Evolutionary conservation across 2,329 filamentous ascomycete species (phyloP).

Genomic region (Trichophyton rubrum): DNA sequence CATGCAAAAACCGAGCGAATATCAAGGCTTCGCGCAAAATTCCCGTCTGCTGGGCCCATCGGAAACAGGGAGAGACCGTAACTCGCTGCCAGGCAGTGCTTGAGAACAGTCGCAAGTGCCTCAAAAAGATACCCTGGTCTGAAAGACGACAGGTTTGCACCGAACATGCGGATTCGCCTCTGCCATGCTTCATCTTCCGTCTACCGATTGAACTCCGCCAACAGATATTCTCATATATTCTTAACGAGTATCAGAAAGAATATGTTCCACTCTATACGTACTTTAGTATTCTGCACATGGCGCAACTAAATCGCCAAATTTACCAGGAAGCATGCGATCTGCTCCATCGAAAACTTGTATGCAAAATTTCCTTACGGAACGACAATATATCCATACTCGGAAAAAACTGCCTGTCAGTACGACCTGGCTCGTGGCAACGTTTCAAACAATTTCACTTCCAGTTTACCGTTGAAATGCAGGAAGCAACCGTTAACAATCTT

Average conservation of each 20-base stretch:
- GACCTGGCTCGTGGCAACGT: neutral
- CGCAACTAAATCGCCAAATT: neutral
- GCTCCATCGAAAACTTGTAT: neutral
- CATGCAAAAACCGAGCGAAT: constrained; percentile 10
- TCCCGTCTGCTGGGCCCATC: neutral
- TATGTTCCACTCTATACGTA: neutral
- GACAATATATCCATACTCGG: neutral
- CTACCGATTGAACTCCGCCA: constrained; percentile 12
- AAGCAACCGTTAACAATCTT: neutral
- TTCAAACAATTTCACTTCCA: neutral
- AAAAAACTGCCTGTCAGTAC: neutral
- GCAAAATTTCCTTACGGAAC: neutral
- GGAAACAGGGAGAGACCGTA: constrained; percentile 5
- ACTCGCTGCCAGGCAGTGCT: constrained; percentile 10
- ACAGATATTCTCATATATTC: constrained; percentile 11
- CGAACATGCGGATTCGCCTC: constrained; percentile 7
- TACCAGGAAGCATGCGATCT: neutral
- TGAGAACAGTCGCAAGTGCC: constrained; percentile 9
- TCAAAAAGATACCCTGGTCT: constrained; percentile 12
- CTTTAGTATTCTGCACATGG: neutral
- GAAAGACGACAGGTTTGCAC: constrained; percentile 11
- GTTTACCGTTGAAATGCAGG: neutral
- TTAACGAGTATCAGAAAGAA: constrained; percentile 6
- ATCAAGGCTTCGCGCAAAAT: neutral
- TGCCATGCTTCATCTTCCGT: constrained; percentile 12